phyloP scores from a whole-genome alignment of 371 early-diverging fungal species.

The Rozella allomycis region DNA sequence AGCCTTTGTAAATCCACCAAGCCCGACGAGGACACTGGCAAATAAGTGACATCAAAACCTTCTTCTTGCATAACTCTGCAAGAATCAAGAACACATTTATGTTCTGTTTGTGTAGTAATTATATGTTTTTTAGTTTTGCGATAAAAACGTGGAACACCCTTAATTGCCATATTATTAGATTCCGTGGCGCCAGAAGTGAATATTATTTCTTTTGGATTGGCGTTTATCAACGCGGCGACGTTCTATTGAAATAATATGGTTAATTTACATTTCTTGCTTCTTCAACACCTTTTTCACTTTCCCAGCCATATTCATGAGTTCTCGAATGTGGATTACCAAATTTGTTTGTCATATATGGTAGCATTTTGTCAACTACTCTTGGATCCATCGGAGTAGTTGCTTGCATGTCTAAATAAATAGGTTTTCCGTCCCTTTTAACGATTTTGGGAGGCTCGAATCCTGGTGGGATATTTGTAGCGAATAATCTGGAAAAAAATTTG shows the following conservation, averaged over 20 bases:
- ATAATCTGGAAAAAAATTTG: no score
- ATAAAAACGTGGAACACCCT: conserved; percentile 93
- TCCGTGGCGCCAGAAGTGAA: conserved; percentile 99
- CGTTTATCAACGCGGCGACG: conserved; percentile 76
- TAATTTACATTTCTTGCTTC: conserved; percentile 42
- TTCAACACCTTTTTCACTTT: conserved; percentile 87
- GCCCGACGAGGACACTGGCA: conserved; percentile 78
- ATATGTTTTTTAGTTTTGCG: conserved; percentile 87
- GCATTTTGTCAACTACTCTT: conserved; percentile 89
- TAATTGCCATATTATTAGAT: conserved; percentile 86
- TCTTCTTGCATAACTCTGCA: conserved; percentile 90
- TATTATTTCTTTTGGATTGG: conserved; percentile 93
- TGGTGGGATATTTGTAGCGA: no score
- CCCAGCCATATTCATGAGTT: conserved; percentile 97
- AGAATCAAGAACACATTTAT: conserved; percentile 98
- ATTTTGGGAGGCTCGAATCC: no score
- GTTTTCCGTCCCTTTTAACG: conserved; percentile 13
- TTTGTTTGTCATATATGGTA: conserved; percentile 78
- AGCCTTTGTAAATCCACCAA: conserved; percentile 33
- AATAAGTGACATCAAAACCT: conserved; percentile 94
- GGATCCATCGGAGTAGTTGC: conserved; percentile 97
- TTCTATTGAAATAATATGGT: conserved; percentile 24
- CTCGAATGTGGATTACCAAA: conserved; percentile 98
- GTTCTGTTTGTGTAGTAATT: conserved; percentile 96
- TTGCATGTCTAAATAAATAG: conserved; percentile 87